Conservation (phyloP, 2,329 filamentous ascomycete genomes). For the Bertia moriformis region DNA sequence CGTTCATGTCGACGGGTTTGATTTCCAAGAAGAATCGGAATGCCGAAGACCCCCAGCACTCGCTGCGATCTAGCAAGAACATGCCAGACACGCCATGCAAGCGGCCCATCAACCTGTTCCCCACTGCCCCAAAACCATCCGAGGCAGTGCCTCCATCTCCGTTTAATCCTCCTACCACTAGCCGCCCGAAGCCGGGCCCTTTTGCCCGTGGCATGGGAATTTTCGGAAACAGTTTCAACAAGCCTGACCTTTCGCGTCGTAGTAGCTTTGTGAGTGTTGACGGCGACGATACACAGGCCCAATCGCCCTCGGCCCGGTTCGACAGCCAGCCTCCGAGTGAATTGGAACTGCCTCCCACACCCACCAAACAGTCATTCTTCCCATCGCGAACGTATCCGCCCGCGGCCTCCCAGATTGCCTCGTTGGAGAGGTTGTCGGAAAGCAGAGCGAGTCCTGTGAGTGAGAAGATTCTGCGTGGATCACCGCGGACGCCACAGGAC, state of each 20-base stretch:
- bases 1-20: constrained; percentile 86
- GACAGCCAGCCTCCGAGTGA: constrained; percentile 46
- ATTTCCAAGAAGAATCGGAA: constrained; percentile 89
- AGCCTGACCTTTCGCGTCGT: constrained; percentile 5
- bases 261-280: constrained; percentile 24
- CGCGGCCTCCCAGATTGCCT: constrained; percentile 7
- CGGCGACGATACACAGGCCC: constrained; percentile 19
- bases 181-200: constrained; percentile 22
- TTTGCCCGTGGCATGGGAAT: constrained; percentile 42
- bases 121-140: constrained; percentile 22
- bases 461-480: constrained; percentile 12
- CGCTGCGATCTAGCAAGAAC: constrained; percentile 38
- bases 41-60: constrained; percentile 34
- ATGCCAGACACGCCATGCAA: constrained; percentile 97
- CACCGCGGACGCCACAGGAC: constrained; percentile 70
- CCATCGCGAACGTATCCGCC: constrained; percentile 3
- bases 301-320: constrained; percentile 6
- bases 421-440: constrained; percentile 9
- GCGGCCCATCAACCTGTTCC: constrained; percentile 58
- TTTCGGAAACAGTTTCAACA: constrained; percentile 39
- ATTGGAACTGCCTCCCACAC: constrained; percentile 75
- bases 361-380: constrained; percentile 57
- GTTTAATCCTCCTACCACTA: constrained; percentile 46
- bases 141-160: constrained; percentile 42
- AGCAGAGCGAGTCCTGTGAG: constrained; percentile 2